A percentile compares a stretch with the other conserved stretches of the same genome.
Evolutionary conservation across 371 early-diverging fungal species (phyloP).

Genomic region (Saksenaea vasiformis): DNA sequence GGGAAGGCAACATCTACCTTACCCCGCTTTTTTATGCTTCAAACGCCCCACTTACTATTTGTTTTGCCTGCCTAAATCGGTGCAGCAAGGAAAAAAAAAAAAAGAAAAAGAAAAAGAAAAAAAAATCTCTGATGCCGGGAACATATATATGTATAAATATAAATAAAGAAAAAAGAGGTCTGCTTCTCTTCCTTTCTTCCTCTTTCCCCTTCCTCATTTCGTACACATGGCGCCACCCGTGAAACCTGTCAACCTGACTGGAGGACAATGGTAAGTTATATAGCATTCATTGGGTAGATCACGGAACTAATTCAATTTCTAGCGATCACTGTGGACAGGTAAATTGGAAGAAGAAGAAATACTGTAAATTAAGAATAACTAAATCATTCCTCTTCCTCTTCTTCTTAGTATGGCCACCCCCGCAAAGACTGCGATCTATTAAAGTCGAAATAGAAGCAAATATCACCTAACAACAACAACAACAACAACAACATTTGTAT

Average conservation of each 20-base stretch:
- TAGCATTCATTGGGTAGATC: not conserved
- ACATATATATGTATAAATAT: not conserved
- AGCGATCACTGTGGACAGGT: slow-evolving; percentile 15
- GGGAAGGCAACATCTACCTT: not conserved
- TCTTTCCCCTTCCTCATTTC: not conserved
- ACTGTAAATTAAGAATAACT: not conserved
- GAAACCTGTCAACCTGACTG: slow-evolving; percentile 13
- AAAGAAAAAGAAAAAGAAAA: not conserved
- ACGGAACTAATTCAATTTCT: not conserved
- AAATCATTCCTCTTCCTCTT: not conserved
- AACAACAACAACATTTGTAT: no score
- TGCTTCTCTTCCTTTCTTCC: not conserved
- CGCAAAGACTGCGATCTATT: slow-evolving; percentile 6
- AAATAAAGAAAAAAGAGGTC: not conserved
- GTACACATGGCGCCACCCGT: slow-evolving; percentile 1
- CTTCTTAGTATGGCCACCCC: slow-evolving; percentile 8
- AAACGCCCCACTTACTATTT: not conserved
- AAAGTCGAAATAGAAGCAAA: slow-evolving; percentile 1
- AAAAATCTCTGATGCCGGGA: slow-evolving; percentile 3
- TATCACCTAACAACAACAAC: not conserved
- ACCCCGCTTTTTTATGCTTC: not conserved
- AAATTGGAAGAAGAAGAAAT: not conserved
- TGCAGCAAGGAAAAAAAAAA: not conserved
- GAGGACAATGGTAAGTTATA: slow-evolving; percentile 16
- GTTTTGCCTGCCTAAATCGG: slow-evolving; percentile 4